A percentile compares a stretch with the other conserved stretches of the same genome.
Conservation (phyloP, 495 filamentous ascomycete genomes). For the Podospora pseudoanserina region DNA sequence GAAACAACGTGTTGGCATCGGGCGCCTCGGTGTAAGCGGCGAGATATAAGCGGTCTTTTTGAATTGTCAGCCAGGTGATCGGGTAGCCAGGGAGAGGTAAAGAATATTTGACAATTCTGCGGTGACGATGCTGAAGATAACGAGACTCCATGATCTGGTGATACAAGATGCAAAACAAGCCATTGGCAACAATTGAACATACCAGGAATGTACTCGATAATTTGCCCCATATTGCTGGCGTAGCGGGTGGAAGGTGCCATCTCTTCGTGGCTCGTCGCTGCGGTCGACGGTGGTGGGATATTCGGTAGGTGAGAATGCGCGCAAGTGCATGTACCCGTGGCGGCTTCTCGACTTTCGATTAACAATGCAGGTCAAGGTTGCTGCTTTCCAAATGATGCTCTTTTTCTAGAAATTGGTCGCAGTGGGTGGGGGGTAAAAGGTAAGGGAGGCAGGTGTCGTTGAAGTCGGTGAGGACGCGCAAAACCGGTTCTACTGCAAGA, state of each 20-base stretch:
- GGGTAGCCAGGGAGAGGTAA: conserved; percentile 17
- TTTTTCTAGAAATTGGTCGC: not conserved
- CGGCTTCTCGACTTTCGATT: not conserved
- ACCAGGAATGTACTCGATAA: conserved; percentile 60
- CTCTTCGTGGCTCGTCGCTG: conserved; percentile 18
- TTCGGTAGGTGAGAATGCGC: not conserved
- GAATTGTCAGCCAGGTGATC: conserved; percentile 35
- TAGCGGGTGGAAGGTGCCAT: conserved; percentile 45
- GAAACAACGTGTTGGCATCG: conserved; percentile 76
- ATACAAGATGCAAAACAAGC: not conserved
- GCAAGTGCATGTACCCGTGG: not conserved
- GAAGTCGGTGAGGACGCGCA: not conserved
- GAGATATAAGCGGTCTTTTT: conserved; percentile 85
- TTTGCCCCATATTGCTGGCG: conserved; percentile 47
- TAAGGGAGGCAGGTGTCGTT: not conserved
- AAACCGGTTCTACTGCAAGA: not conserved
- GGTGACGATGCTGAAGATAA: conserved; percentile 2
- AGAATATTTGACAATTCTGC: conserved; percentile 8
- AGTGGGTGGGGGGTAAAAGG: not conserved
- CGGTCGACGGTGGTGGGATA: not conserved
- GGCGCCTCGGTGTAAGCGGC: conserved; percentile 86
- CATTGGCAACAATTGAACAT: conserved; percentile 14
- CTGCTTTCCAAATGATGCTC: not conserved
- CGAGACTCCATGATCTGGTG: not conserved
- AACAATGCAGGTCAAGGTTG: not conserved